phyloP scores from a whole-genome alignment of 164 flowering plant genomes.

The Vitis riparia region DNA sequence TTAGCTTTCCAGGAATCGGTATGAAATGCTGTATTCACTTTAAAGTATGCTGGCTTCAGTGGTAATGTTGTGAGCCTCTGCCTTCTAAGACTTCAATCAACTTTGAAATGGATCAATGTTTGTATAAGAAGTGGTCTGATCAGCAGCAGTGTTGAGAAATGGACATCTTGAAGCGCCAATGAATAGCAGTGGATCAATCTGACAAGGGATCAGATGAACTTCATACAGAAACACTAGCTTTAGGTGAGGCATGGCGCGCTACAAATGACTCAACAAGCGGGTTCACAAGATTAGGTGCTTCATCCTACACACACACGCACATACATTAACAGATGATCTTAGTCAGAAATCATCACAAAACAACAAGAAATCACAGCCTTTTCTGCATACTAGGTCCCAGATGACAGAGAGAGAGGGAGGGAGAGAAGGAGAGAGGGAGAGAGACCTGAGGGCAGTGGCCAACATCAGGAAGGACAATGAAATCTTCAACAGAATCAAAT shows the following conservation, averaged over 20 bases:
- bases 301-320: conserved; percentile 56
- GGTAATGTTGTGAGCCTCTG: too few relatives aligned
- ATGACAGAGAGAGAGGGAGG: too few relatives aligned
- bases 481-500: conserved; percentile 77
- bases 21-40: too few relatives aligned
- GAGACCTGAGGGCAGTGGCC: conserved; percentile 98
- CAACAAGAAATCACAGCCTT: too few relatives aligned
- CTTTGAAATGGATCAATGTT: too few relatives aligned
- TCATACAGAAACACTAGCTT: conserved; percentile 6
- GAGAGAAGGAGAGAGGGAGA: conserved; percentile 22
- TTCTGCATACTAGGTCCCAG: too few relatives aligned
- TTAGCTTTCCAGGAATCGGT: too few relatives aligned
- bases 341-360: background rate
- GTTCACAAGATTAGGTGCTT: conserved; percentile 91
- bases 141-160: too few relatives aligned
- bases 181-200: background rate
- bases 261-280: conserved; percentile 82
- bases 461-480: conserved; percentile 78
- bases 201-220: conserved; percentile 12
- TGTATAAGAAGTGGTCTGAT: too few relatives aligned
- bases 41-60: too few relatives aligned
- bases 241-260: conserved; percentile 50
- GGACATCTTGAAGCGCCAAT: background rate
- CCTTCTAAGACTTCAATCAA: too few relatives aligned
- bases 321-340: background rate